Conservation (phyloP, 306 rosid species). For the Rosa rugosa region DNA sequence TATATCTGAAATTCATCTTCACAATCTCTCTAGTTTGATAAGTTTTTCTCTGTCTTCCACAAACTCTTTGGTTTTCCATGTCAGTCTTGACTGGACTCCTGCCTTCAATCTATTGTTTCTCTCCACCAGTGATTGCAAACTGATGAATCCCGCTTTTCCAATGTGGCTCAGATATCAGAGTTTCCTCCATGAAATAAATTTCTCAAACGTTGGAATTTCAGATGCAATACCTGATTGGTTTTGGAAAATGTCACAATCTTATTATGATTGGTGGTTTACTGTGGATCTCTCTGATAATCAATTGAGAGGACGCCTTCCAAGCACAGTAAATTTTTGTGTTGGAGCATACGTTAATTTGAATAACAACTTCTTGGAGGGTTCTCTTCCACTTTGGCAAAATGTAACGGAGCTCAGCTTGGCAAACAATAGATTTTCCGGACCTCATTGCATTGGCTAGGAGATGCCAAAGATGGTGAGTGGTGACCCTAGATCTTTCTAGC, state of each 20-base stretch:
- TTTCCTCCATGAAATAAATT: not conserved
- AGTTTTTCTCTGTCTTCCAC: not conserved
- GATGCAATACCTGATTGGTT: conserved; percentile 10
- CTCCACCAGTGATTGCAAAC: not conserved
- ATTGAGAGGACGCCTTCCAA: conserved; percentile 4
- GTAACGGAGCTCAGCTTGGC: not conserved
- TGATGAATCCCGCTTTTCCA: not conserved
- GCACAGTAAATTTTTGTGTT: not conserved
- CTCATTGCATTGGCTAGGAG: not conserved
- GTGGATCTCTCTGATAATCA: conserved; percentile 11
- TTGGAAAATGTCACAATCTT: not conserved
- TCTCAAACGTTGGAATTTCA: not conserved
- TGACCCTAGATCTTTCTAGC: not conserved
- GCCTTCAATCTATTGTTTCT: not conserved
- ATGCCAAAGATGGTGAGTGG: not conserved
- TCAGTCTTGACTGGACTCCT: not conserved
- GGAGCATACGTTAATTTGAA: not conserved
- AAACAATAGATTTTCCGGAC: not conserved
- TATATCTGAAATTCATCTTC: conserved; percentile 1
- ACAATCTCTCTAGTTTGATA: not conserved
- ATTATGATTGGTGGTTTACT: not conserved
- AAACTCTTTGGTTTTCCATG: not conserved
- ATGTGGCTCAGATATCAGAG: not conserved
- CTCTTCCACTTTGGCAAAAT: conserved; percentile 3
- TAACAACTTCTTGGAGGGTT: not conserved